phyloP scores from a whole-genome alignment of 2,329 filamentous ascomycete genomes.

The Ploettnerulaceae sp. region DNA sequence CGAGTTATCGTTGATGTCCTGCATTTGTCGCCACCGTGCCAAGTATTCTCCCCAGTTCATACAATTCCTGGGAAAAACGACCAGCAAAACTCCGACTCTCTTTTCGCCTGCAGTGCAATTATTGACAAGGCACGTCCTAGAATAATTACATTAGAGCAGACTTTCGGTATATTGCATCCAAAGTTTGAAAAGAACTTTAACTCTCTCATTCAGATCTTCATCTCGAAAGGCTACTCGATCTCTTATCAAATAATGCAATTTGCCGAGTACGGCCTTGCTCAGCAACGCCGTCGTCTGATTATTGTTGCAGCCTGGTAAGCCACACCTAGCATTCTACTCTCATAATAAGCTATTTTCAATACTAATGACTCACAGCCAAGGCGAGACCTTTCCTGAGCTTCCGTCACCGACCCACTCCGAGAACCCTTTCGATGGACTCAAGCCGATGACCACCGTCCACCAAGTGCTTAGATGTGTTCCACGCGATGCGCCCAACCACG shows the following conservation, averaged over 20 bases:
- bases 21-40: constrained; percentile 74
- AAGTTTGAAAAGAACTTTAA: constrained; percentile 15
- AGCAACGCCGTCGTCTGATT: constrained; percentile 39
- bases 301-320: constrained; percentile 46
- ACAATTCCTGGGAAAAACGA: constrained; percentile 55
- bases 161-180: constrained; percentile 53
- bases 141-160: constrained; percentile 72
- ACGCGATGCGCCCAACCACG: constrained; percentile 38
- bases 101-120: constrained; percentile 49
- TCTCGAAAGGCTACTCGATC: constrained; percentile 60
- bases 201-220: constrained; percentile 56
- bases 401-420: constrained; percentile 55
- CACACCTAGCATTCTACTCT: not conserved
- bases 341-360: not conserved
- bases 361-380: constrained; percentile 46
- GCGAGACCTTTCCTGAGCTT: constrained; percentile 62
- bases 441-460: constrained; percentile 41
- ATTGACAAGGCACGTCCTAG: constrained; percentile 57
- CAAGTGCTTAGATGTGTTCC: constrained; percentile 27
- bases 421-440: constrained; percentile 34
- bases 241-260: constrained; percentile 58
- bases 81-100: constrained; percentile 58
- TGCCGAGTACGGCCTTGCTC: constrained; percentile 36
- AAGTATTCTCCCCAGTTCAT: constrained; percentile 67
- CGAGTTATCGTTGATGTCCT: constrained; percentile 54